A percentile compares a stretch with the other conserved stretches of the same genome.
Conservation (phyloP, 192 early-diverging fungal species). For the Phlyctochytrium planicorne region DNA sequence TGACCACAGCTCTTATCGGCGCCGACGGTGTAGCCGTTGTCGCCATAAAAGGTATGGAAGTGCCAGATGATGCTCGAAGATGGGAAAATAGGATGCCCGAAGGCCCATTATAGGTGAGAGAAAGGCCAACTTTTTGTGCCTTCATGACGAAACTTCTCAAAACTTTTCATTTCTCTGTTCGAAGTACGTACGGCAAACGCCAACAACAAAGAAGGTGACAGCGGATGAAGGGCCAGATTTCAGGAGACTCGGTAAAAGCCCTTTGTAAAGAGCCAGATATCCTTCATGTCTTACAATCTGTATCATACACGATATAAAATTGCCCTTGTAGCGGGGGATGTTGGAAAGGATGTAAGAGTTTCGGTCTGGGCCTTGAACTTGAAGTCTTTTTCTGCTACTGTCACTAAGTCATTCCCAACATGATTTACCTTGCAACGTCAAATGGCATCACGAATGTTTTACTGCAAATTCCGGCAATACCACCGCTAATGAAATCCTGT, state of each 20-base stretch:
- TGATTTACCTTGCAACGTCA: conserved; percentile 67
- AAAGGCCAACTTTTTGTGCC: too few species aligned
- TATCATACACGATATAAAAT: conserved; percentile 54
- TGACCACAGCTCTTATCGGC: too few species aligned
- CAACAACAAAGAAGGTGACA: conserved; percentile 79
- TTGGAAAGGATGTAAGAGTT: conserved; percentile 56
- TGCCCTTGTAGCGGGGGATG: conserved; percentile 64
- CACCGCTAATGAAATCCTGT: conserved; percentile 78
- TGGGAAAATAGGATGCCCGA: too few species aligned
- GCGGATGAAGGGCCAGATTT: conserved; percentile 86
- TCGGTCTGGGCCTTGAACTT: conserved; percentile 73
- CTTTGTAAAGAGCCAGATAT: conserved; percentile 81
- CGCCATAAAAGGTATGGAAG: too few species aligned
- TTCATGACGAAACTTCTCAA: too few species aligned
- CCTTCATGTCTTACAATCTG: conserved; percentile 78
- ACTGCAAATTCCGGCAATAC: conserved; percentile 72
- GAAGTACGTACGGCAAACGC: conserved; percentile 18
- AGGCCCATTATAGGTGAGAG: too few species aligned
- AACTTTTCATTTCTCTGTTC: background rate
- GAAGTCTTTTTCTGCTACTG: conserved; percentile 41
- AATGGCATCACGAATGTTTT: conserved; percentile 90
- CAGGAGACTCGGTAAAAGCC: conserved; percentile 77
- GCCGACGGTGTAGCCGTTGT: too few species aligned
- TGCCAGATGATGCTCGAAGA: too few species aligned
- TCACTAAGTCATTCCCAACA: background rate